Evolutionary conservation across 495 filamentous ascomycete species (phyloP).

Genomic region (Lindgomyces ingoldianus): DNA sequence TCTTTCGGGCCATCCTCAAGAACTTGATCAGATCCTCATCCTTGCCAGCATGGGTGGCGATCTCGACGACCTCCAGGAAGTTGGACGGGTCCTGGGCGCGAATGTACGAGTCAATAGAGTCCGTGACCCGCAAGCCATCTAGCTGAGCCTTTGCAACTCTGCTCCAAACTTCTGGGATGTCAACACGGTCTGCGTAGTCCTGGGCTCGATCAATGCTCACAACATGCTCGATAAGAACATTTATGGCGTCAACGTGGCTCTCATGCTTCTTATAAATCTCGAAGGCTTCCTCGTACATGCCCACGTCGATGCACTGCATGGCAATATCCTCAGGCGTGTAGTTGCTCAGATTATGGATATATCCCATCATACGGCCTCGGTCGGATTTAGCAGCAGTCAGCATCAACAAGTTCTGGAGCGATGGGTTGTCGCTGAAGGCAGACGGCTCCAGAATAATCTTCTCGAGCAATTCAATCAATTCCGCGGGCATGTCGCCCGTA

Average conservation of each 20-base stretch:
- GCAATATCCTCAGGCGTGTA: conserved; percentile 94
- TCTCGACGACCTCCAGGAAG: conserved; percentile 94
- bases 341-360: conserved; percentile 85
- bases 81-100: conserved; percentile 91
- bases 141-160: conserved; percentile 97
- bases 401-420: conserved; percentile 94
- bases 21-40: conserved; percentile 97
- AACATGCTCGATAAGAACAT: conserved; percentile 93
- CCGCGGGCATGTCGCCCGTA: conserved; percentile 81
- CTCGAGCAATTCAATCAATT: conserved; percentile 96
- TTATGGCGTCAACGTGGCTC: conserved; percentile 80
- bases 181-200: conserved; percentile 93
- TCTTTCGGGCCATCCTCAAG: conserved; percentile 95
- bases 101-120: conserved; percentile 96
- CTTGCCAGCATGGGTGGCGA: conserved; percentile 92
- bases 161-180: conserved; percentile 98
- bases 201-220: conserved; percentile 98
- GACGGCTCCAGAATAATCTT: conserved; percentile 99
- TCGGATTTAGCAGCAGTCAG: conserved; percentile 96
- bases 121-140: conserved; percentile 88
- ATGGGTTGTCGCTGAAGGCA: conserved; percentile 94
- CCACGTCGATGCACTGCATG: conserved; percentile 87
- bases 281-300: conserved; percentile 95
- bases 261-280: conserved; percentile 98
- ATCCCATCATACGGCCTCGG: conserved; percentile 92